Evolutionary conservation across 257 asterid species (phyloP).

Genomic region (Sherardia arvensis): DNA sequence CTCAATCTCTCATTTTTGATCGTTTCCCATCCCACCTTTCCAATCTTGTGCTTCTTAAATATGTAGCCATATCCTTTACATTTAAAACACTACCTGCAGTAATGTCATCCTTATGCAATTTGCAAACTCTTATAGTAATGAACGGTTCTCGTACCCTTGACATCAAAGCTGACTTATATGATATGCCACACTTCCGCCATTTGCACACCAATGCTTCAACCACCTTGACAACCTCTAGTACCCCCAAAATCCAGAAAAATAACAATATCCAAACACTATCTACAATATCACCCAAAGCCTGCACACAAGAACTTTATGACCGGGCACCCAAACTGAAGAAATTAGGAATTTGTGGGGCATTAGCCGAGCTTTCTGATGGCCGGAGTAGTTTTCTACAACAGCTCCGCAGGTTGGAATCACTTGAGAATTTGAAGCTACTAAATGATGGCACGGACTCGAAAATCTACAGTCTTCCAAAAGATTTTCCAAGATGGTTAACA

Average conservation of each 20-base stretch:
- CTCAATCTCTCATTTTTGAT: slow-evolving; percentile 1
- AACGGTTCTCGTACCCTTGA: slow-evolving; percentile 13
- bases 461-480: slow-evolving; percentile 14
- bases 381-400: not conserved
- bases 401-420: slow-evolving; percentile 17
- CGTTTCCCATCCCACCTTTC: not conserved
- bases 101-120: slow-evolving; percentile 12
- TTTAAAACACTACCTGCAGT: slow-evolving; percentile 1
- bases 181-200: slow-evolving; percentile 30
- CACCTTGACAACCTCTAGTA: not conserved
- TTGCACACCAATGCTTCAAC: slow-evolving; percentile 29
- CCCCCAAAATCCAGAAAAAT: not conserved
- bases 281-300: slow-evolving; percentile 13
- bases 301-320: slow-evolving; percentile 4
- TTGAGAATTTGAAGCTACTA: not conserved
- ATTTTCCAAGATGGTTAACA: not conserved
- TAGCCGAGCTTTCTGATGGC: not conserved
- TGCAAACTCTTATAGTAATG: slow-evolving; percentile 16
- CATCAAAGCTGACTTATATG: slow-evolving; percentile 28
- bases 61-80: slow-evolving; percentile 18
- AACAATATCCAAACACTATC: slow-evolving; percentile 12
- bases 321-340: slow-evolving; percentile 5
- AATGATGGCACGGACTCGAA: not conserved
- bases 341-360: slow-evolving; percentile 13
- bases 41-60: not conserved